phyloP scores from a whole-genome alignment of 2,329 filamentous ascomycete species.

The Arachnomyces sp. region DNA sequence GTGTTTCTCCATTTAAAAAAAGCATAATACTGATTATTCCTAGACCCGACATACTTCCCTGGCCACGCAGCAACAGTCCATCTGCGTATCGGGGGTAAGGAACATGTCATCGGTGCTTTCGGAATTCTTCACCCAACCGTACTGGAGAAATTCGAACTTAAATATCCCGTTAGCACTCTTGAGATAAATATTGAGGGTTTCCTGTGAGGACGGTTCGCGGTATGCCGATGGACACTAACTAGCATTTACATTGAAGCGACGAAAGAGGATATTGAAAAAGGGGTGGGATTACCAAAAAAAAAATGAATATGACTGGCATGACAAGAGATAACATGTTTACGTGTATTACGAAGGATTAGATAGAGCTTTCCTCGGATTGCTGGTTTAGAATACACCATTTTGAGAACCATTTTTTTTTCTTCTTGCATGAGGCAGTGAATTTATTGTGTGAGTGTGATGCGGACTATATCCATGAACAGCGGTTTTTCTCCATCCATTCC shows the following conservation, averaged over 20 bases:
- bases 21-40: not conserved
- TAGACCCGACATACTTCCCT: conserved; percentile 79
- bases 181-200: conserved; percentile 94
- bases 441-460: too few species aligned
- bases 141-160: conserved; percentile 86
- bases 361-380: too few species aligned
- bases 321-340: too few species aligned
- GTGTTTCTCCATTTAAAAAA: not conserved
- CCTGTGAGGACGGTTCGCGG: conserved; percentile 47
- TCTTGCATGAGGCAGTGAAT: too few species aligned
- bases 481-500: not conserved
- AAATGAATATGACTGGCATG: conserved; percentile 14
- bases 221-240: conserved; percentile 6
- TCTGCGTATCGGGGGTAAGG: conserved; percentile 65
- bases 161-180: conserved; percentile 85
- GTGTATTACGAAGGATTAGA: too few species aligned
- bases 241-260: conserved; percentile 20
- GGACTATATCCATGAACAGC: too few species aligned
- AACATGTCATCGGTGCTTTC: conserved; percentile 74
- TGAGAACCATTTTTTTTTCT: too few species aligned
- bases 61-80: conserved; percentile 84
- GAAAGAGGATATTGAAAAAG: conserved; percentile 13
- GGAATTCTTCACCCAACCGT: conserved; percentile 91
- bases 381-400: too few species aligned
- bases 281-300: conserved; percentile 21